Percentiles rank a stretch among this genome's conserved stretches.
Evolutionary conservation across 169 alveolate species (phyloP).

Genomic region (Eimeria maxima): DNA sequence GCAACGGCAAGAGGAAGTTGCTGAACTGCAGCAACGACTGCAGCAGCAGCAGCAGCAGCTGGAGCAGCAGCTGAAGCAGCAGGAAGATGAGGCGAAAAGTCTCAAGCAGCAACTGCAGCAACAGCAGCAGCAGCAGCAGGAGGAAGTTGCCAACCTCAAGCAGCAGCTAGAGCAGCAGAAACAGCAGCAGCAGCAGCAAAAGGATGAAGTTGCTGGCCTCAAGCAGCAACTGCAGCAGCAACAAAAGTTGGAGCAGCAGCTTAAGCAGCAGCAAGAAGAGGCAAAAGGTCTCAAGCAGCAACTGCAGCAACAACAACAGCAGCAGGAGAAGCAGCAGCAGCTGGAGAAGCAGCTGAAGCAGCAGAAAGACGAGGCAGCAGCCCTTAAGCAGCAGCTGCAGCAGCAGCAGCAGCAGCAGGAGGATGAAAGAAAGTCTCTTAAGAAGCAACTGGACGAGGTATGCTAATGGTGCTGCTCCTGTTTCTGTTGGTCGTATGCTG

Average conservation of each 20-base stretch:
- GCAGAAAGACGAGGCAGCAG: not conserved
- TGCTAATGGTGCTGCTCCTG: slow-evolving; percentile 36
- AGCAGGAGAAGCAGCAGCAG: not conserved
- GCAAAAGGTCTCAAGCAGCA: not conserved
- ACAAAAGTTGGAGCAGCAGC: slow-evolving; percentile 26
- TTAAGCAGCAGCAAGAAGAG: not conserved
- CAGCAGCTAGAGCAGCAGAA: slow-evolving; percentile 37
- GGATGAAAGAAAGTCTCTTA: not conserved
- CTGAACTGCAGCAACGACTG: not conserved
- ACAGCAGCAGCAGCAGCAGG: slow-evolving; percentile 6
- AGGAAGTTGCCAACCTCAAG: not conserved
- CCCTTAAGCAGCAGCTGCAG: slow-evolving; percentile 37
- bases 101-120: slow-evolving; percentile 25
- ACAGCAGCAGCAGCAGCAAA: slow-evolving; percentile 9
- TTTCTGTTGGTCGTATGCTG: not conserved
- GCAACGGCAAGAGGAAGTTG: not conserved
- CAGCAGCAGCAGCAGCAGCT: slow-evolving; percentile 31
- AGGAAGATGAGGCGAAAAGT: not conserved
- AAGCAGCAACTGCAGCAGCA: slow-evolving; percentile 2
- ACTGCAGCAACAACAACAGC: slow-evolving; percentile 26
- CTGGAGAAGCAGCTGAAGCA: slow-evolving; percentile 38
- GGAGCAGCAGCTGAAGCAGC: slow-evolving; percentile 8
- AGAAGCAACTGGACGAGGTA: slow-evolving; percentile 43
- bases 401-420: slow-evolving; percentile 32
- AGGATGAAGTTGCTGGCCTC: not conserved